These are phyloP conservation scores for Yarrowia sp. DNA, from an alignment of 805 yeast species.

Conservation along the genomic window DNA sequence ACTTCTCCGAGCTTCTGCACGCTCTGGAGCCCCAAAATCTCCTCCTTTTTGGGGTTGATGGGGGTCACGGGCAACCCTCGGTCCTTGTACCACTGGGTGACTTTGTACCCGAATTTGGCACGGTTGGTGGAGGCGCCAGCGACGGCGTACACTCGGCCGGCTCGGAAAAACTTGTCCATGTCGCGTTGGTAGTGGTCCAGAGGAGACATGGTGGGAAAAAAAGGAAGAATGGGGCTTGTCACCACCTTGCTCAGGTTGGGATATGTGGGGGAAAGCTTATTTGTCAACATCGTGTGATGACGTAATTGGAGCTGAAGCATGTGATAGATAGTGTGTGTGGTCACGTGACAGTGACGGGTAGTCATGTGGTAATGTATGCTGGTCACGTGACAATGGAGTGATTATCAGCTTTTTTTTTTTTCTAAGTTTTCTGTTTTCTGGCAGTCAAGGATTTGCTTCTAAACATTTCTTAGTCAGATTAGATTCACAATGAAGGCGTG, in stretches of 20 bases:
- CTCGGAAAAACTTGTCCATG: slow-evolving; percentile 57
- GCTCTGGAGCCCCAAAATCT: slow-evolving; percentile 57
- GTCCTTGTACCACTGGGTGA: slow-evolving; percentile 68
- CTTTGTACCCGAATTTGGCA: slow-evolving; percentile 71
- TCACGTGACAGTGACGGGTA: no score
- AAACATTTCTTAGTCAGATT: no score
- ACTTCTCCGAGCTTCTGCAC: slow-evolving; percentile 45
- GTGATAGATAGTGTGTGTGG: no score
- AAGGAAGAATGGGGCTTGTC: background rate
- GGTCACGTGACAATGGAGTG: no score
- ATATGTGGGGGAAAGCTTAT: background rate
- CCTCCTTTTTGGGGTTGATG: slow-evolving; percentile 63
- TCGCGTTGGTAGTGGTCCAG: slow-evolving; percentile 11
- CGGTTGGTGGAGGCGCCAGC: slow-evolving; percentile 75
- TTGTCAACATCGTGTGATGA: background rate
- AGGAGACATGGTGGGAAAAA: slow-evolving; percentile 4
- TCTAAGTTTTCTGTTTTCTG: no score
- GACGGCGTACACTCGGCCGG: slow-evolving; percentile 63
- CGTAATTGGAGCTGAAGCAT: no score
- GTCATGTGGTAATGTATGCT: no score
- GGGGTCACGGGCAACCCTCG: slow-evolving; percentile 68
- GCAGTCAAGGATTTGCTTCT: no score
- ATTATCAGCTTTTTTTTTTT: no score
- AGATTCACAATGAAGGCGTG: no score
- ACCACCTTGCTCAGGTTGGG: background rate